Evolutionary conservation across 441 rosid species (phyloP).

Genomic region (Sinapis alba): DNA sequence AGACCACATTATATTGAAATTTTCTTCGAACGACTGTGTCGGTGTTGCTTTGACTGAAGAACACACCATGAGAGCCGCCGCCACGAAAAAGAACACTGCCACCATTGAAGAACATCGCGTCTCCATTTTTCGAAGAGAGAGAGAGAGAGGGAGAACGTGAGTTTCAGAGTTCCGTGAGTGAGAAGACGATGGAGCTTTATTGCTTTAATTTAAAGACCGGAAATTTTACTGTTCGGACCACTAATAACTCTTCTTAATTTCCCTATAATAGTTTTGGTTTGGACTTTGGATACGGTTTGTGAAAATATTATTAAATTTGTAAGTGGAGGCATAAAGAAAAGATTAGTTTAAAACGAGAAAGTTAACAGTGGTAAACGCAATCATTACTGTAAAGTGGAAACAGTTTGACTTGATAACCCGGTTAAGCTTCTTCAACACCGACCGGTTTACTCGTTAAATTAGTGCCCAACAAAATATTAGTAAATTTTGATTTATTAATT

Average conservation of each 20-base stretch:
- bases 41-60: slow-evolving; percentile 48
- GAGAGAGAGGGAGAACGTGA: not conserved
- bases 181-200: slow-evolving; percentile 27
- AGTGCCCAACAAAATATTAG: too few species aligned
- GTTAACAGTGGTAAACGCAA: slow-evolving; percentile 15
- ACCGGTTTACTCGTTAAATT: slow-evolving; percentile 24
- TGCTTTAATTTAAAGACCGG: slow-evolving; percentile 23
- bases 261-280: not conserved
- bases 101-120: slow-evolving; percentile 44
- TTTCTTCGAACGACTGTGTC: slow-evolving; percentile 71
- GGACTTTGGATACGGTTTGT: slow-evolving; percentile 19
- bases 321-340: not conserved
- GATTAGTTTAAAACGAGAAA: not conserved
- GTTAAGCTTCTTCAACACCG: slow-evolving; percentile 5
- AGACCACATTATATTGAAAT: slow-evolving; percentile 93
- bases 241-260: not conserved
- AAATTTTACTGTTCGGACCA: slow-evolving; percentile 28
- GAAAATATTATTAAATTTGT: not conserved
- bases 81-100: slow-evolving; percentile 44
- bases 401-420: not conserved
- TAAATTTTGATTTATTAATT: too few species aligned
- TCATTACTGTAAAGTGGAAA: slow-evolving; percentile 17
- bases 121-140: slow-evolving; percentile 39
- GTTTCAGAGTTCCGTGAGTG: slow-evolving; percentile 32
- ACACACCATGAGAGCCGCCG: slow-evolving; percentile 50